These are phyloP conservation scores for Suillus placidus DNA, from an alignment of 768 basidiomycete genomes.

Conservation along the genomic window DNA sequence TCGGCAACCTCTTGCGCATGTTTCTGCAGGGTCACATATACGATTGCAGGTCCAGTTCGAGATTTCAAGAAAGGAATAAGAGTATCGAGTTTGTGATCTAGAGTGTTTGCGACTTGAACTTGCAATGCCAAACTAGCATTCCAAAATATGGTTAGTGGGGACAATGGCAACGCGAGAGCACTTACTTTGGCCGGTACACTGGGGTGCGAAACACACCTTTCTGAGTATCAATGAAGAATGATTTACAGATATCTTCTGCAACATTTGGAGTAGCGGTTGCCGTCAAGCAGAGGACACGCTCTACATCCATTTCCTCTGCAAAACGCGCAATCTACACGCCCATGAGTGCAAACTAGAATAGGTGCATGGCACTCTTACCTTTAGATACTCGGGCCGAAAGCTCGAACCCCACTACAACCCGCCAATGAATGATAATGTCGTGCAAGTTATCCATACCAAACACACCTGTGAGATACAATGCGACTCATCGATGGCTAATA, in stretches of 20 bases:
- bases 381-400: conserved; percentile 43
- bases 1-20: conserved; percentile 43
- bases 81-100: conserved; percentile 38
- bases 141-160: background rate
- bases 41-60: conserved; percentile 44
- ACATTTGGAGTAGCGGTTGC: conserved; percentile 49
- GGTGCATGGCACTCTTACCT: conserved; percentile 1
- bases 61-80: conserved; percentile 40
- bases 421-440: background rate
- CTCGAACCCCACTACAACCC: conserved; percentile 42
- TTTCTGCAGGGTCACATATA: conserved; percentile 49
- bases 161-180: conserved; percentile 6
- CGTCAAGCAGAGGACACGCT: conserved; percentile 48
- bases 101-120: conserved; percentile 35
- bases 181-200: conserved; percentile 48
- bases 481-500: conserved; percentile 53
- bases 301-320: conserved; percentile 46
- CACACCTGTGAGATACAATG: conserved; percentile 49
- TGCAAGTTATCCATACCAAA: background rate
- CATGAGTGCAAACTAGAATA: conserved; percentile 25
- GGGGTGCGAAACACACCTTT: conserved; percentile 46
- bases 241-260: conserved; percentile 46
- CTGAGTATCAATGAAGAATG: conserved; percentile 42
- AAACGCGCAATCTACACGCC: conserved; percentile 45
- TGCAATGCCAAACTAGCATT: conserved; percentile 37